These are phyloP conservation scores for Trifolium dubium DNA, from an alignment of 306 rosid genomes.

Conservation along the genomic window DNA sequence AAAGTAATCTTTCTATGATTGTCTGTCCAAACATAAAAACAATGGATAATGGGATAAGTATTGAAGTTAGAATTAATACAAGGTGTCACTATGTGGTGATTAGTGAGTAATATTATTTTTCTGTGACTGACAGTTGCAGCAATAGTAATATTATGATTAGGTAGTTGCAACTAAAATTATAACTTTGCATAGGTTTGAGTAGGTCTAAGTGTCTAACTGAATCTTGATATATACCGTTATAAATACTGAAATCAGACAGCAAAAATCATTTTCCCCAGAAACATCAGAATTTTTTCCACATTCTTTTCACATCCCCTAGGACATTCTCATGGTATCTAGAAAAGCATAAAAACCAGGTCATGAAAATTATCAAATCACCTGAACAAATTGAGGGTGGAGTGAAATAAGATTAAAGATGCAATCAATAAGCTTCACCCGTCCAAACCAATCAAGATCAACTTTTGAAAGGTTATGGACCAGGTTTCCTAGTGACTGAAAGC, in stretches of 20 bases:
- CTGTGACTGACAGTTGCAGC: conserved; percentile 9
- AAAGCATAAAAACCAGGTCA: neutral
- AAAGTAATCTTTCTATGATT: conserved; percentile 70
- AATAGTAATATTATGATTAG: neutral
- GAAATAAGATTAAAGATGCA: conserved; percentile 76
- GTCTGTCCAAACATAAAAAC: conserved; percentile 51
- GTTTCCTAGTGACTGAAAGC: conserved; percentile 61
- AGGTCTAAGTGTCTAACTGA: conserved; percentile 2
- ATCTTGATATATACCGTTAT: neutral
- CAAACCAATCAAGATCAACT: conserved; percentile 83
- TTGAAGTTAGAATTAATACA: conserved; percentile 17
- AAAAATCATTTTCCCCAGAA: neutral
- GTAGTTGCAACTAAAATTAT: neutral
- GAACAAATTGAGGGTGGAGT: conserved; percentile 79
- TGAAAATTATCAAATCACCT: conserved; percentile 59
- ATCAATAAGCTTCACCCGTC: conserved; percentile 78
- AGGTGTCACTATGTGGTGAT: neutral
- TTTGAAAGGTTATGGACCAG: conserved; percentile 67
- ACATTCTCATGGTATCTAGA: neutral
- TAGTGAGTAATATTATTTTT: neutral
- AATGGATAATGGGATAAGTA: conserved; percentile 26
- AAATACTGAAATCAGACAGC: conserved; percentile 1
- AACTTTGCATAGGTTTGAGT: neutral
- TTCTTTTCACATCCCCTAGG: neutral
- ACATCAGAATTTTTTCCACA: neutral